Percentiles rank a stretch among this genome's conserved stretches.
These are phyloP conservation scores for Manihot esculenta DNA, from an alignment of 441 rosid genomes.

Conservation along the genomic window DNA sequence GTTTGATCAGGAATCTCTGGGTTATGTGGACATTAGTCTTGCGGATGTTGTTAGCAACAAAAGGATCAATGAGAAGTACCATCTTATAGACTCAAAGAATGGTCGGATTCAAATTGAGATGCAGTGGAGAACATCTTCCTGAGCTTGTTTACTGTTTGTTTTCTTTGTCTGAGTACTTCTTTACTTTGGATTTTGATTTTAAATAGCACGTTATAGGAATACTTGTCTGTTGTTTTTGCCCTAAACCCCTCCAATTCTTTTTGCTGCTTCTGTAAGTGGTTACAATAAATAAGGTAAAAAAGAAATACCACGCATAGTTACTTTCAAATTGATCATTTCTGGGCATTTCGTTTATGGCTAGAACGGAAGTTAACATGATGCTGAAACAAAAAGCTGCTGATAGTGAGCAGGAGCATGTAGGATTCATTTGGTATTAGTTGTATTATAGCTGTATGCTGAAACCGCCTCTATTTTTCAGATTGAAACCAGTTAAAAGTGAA, in stretches of 20 bases:
- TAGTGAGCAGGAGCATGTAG: no score
- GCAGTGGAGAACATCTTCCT: conserved; percentile 74
- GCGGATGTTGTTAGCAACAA: conserved; percentile 81
- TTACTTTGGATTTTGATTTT: background rate
- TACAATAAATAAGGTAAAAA: conserved; percentile 1
- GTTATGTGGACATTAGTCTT: conserved; percentile 67
- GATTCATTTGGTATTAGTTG: no score
- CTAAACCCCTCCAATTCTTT: conserved; percentile 9
- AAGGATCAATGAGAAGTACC: conserved; percentile 82
- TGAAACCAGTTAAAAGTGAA: no score
- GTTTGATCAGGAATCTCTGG: conserved; percentile 65
- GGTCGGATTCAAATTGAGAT: conserved; percentile 82
- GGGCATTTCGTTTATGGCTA: no score
- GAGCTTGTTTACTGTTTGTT: conserved; percentile 10
- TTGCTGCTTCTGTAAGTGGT: conserved; percentile 26
- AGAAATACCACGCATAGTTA: no score
- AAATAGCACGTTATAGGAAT: conserved; percentile 6
- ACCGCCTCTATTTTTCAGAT: no score
- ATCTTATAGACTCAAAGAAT: conserved; percentile 88
- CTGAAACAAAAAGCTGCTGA: no score
- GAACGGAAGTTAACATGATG: no score
- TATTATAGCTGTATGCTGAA: no score
- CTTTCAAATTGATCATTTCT: no score
- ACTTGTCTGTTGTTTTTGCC: background rate
- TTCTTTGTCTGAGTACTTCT: background rate